A percentile compares a stretch with the other conserved stretches of the same genome.
phyloP scores from a whole-genome alignment of 2,329 filamentous ascomycete species.

The Thielaviopsis ethacetica region DNA sequence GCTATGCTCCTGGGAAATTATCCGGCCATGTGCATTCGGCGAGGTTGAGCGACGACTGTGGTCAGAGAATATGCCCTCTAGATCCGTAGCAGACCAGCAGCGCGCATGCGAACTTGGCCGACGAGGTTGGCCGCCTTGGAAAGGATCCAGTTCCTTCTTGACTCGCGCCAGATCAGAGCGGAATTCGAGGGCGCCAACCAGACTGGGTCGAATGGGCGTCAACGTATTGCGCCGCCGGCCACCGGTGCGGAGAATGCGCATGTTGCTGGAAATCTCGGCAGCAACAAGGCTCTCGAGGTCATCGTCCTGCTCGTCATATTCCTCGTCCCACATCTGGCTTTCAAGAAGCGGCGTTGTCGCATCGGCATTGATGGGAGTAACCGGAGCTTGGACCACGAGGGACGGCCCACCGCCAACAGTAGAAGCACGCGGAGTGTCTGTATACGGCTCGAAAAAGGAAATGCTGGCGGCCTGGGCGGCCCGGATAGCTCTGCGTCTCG shows the following conservation, averaged over 20 bases:
- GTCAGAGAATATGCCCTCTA: constrained; percentile 6
- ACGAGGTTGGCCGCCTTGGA: constrained; percentile 14
- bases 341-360: constrained; percentile 22
- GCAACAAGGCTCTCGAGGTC: constrained; percentile 49
- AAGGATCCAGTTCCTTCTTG: constrained; percentile 33
- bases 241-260: constrained; percentile 64
- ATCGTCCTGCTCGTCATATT: constrained; percentile 27
- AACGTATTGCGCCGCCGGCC: constrained; percentile 52
- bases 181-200: constrained; percentile 89
- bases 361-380: constrained; percentile 7
- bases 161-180: constrained; percentile 78
- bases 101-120: neutral
- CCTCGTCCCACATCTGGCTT: constrained; percentile 23
- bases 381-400: neutral
- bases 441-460: constrained; percentile 36
- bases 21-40: neutral
- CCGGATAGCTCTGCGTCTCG: neutral
- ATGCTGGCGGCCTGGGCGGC: constrained; percentile 14
- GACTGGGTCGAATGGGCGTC: constrained; percentile 76
- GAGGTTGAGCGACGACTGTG: neutral
- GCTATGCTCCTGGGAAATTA: neutral
- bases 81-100: constrained; percentile 7
- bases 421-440: constrained; percentile 31
- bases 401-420: neutral
- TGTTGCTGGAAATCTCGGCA: constrained; percentile 79